These are phyloP conservation scores for Colletotrichum neosansevieriae DNA, from an alignment of 2,329 filamentous ascomycete genomes.

Conservation along the genomic window DNA sequence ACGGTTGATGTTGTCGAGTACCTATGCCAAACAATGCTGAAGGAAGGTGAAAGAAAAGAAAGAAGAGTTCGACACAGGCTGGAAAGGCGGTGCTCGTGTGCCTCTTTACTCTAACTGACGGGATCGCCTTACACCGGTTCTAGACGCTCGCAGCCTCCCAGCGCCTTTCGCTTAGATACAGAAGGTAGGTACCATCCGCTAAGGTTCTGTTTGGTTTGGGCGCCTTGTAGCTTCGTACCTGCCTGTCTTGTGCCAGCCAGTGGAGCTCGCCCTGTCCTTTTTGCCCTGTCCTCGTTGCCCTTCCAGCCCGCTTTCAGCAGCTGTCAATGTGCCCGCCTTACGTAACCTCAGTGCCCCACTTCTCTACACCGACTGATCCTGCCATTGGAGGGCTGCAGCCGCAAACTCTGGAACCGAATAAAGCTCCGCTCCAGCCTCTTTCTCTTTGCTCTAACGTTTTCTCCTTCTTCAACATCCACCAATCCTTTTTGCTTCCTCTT, in stretches of 20 bases:
- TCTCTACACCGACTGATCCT: conserved; percentile 25
- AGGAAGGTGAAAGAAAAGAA: not conserved
- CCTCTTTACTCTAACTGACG: conserved; percentile 24
- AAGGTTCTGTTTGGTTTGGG: not conserved
- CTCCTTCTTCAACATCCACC: conserved; percentile 36
- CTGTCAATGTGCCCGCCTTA: conserved; percentile 29
- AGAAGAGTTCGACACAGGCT: not conserved
- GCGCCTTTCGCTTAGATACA: conserved; percentile 2
- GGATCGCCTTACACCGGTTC: conserved; percentile 26
- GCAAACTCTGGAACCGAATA: conserved; percentile 40
- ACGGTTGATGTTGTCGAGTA: not conserved
- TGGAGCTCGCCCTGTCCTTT: conserved; percentile 11
- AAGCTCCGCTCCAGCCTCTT: conserved; percentile 41
- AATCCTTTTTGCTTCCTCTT: conserved; percentile 15
- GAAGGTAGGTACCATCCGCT: not conserved
- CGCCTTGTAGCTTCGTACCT: conserved; percentile 10
- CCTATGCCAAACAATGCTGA: not conserved
- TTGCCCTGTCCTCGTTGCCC: conserved; percentile 25
- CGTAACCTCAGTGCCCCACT: conserved; percentile 21
- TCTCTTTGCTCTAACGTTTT: conserved; percentile 39
- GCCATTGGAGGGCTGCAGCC: conserved; percentile 30
- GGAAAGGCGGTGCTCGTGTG: conserved; percentile 30
- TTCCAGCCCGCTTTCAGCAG: conserved; percentile 27
- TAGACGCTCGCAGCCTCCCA: conserved; percentile 20
- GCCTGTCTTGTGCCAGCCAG: conserved; percentile 16